Conservation (phyloP, 805 yeast species). For the Tetrapisispora phaffii region DNA sequence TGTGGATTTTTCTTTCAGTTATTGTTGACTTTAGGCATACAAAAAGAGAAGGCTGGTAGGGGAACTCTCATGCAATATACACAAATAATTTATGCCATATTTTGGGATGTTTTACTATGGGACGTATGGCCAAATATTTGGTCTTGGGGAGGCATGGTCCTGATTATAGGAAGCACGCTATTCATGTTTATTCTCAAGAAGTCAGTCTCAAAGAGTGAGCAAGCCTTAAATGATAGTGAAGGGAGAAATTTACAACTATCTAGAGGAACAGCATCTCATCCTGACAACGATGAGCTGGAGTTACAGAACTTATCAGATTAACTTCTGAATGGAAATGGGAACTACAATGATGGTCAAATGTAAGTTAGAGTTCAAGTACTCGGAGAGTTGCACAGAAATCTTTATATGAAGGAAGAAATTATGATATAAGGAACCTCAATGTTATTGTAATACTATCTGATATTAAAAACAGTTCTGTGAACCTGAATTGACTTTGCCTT, state of each 20-base stretch:
- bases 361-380: no score
- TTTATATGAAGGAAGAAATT: no score
- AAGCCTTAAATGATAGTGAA: no score
- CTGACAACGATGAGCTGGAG: background rate
- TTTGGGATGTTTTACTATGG: constrained; percentile 66
- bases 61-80: constrained; percentile 67
- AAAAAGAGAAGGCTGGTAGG: constrained; percentile 64
- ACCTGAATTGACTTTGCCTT: no score
- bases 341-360: no score
- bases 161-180: constrained; percentile 57
- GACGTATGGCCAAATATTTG: constrained; percentile 58
- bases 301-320: background rate
- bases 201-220: background rate
- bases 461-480: no score
- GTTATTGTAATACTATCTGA: no score
- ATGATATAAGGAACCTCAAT: no score
- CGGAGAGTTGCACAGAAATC: no score
- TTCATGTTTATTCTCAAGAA: constrained; percentile 38
- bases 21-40: constrained; percentile 69
- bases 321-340: background rate
- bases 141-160: constrained; percentile 55
- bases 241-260: background rate
- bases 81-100: constrained; percentile 63
- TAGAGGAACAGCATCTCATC: no score
- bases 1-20: constrained; percentile 79